Percentiles rank a stretch among this genome's conserved stretches.
phyloP scores from a whole-genome alignment of 768 basidiomycete genomes.

The Amanita polypyramis region DNA sequence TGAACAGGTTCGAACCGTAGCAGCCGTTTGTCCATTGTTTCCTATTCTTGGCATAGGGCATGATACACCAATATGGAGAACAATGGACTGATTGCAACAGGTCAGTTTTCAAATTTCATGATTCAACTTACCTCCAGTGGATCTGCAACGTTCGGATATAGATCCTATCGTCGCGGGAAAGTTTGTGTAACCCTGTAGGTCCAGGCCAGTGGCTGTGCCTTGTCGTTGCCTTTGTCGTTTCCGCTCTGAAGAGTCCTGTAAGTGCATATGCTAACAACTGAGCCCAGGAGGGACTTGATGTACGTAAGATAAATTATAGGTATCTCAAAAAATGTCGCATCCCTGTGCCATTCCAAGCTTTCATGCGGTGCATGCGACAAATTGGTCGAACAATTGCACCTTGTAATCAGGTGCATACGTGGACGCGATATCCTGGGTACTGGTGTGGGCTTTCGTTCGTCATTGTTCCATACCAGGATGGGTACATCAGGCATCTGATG shows the following conservation, averaged over 20 bases:
- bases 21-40: slow-evolving; percentile 3
- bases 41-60: neutral
- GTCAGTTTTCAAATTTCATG: slow-evolving; percentile 1
- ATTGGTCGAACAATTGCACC: slow-evolving; percentile 4
- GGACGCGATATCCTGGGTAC: neutral
- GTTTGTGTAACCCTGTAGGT: slow-evolving; percentile 16
- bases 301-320: no score
- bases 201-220: slow-evolving; percentile 15
- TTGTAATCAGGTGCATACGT: neutral
- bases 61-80: slow-evolving; percentile 16
- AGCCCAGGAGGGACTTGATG: no score
- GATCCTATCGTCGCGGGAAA: slow-evolving; percentile 5
- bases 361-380: neutral
- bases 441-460: no score
- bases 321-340: neutral
- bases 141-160: slow-evolving; percentile 1
- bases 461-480: no score
- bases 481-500: no score
- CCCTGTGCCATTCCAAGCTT: neutral
- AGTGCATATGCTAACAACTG: neutral
- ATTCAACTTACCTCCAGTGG: slow-evolving; percentile 1
- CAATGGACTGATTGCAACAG: slow-evolving; percentile 16
- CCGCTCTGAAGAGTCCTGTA: neutral
- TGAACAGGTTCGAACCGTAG: neutral
- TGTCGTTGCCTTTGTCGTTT: neutral